Conservation (phyloP, 495 filamentous ascomycete species). For the Peziza echinospora region DNA sequence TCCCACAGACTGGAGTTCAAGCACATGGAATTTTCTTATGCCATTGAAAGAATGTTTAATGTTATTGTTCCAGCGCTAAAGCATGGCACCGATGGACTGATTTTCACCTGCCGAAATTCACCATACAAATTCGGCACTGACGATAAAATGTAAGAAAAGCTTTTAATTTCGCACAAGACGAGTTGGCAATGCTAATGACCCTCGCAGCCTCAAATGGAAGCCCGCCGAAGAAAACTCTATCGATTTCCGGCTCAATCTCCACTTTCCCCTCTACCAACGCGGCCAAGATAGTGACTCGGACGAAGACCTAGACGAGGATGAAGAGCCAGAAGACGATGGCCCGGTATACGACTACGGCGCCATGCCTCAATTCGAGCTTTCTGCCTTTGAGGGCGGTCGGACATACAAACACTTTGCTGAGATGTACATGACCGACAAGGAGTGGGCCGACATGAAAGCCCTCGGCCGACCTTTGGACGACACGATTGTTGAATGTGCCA, state of each 20-base stretch:
- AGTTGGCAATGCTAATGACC: constrained; percentile 6
- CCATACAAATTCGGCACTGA: constrained; percentile 82
- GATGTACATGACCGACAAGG: constrained; percentile 45
- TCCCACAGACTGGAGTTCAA: constrained; percentile 48
- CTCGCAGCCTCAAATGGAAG: constrained; percentile 93
- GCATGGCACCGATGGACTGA: constrained; percentile 88
- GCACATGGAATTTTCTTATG: constrained; percentile 68
- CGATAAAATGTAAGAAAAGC: constrained; percentile 11
- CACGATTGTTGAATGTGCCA: constrained; percentile 67
- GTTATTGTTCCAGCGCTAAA: constrained; percentile 59
- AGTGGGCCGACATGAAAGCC: constrained; percentile 67
- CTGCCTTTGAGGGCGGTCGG: constrained; percentile 28
- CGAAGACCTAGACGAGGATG: constrained; percentile 6
- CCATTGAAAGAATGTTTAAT: constrained; percentile 73
- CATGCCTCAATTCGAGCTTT: constrained; percentile 32
- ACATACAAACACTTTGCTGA: constrained; percentile 38
- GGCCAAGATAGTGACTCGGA: constrained; percentile 39
- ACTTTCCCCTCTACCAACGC: constrained; percentile 52
- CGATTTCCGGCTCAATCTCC: constrained; percentile 62
- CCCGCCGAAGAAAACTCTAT: constrained; percentile 77
- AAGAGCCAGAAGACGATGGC: constrained; percentile 3
- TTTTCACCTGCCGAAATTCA: constrained; percentile 77
- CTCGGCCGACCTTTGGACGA: constrained; percentile 52
- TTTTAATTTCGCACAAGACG: not conserved
- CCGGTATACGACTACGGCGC: constrained; percentile 34